Base-by-base conservation (phyloP, 257 asterid species). In the Przewalskia tangutica region DNA sequence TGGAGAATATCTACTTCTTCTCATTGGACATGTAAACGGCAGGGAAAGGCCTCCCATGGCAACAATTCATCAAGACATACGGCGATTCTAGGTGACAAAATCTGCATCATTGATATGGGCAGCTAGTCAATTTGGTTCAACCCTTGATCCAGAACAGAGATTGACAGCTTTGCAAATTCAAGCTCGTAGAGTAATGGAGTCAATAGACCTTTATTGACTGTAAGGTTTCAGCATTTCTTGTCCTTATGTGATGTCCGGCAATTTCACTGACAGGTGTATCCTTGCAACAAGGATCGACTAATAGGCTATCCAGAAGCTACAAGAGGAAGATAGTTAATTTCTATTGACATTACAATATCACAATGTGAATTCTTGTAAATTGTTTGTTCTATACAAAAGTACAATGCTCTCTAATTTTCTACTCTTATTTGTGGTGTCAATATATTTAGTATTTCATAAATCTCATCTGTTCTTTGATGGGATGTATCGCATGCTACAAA, bases 61-160 rank as follows among this genome's bases (percentile, higher is more conserved):
- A 86, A 88, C 92, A 40, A 89, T 94, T 84, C 96, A 94, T 42
- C 97, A 94, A 20, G 98, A 94, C 17, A 82, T 94, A 77, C 89
- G 93, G 89, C 93, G 86, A 82, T 93, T 83, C 91, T 94, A 1
- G 98, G 97, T 12, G 98, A 94, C 77, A 92, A 92, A 94, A 88
- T 86, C 97, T 3, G 99, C 97, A 77, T 94, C 98, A 34, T 89
- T 96, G 84, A 91, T 96, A 86, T 96, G 99, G 98, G 98, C 98
- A 48, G 97, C 98, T 36, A 92, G 97, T 86, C 97, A 94, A 80
- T 90, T 92, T 10, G 98, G 92, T 84, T 92, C 97, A 27, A 94
- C 97, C 66, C 93, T 92, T 55, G 93, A 92, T 88, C 93, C 97
- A 2, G 95, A 92, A 73, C 89, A 93, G 84, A 89, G 98, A 85